phyloP scores from a whole-genome alignment of 495 filamentous ascomycete genomes.

The Aspergillus hancockii region DNA sequence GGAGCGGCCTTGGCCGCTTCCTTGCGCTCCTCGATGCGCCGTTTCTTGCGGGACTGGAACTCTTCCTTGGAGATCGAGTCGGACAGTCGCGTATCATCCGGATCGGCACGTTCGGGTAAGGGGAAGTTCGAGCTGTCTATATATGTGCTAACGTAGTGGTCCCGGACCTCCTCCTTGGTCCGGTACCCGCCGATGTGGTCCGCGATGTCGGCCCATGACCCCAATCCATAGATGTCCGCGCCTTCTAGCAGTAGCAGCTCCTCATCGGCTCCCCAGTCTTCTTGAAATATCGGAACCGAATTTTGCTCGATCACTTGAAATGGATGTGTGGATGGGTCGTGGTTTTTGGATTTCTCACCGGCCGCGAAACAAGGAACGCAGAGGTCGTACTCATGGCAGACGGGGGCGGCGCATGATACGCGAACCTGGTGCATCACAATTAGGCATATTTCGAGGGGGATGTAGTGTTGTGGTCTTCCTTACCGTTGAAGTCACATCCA shows the following conservation, averaged over 20 bases:
- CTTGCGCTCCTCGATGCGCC: constrained; percentile 88
- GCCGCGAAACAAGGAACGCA: constrained; percentile 93
- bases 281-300: constrained; percentile 91
- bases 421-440: constrained; percentile 67
- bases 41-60: constrained; percentile 92
- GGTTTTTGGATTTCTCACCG: constrained; percentile 72
- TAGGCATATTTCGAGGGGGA: background rate
- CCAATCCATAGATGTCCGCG: constrained; percentile 94
- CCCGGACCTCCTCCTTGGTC: constrained; percentile 88
- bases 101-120: constrained; percentile 79
- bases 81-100: constrained; percentile 72
- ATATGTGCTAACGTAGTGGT: constrained; percentile 90
- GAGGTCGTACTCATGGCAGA: constrained; percentile 92
- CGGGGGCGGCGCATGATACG: constrained; percentile 81
- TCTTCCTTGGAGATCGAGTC: constrained; percentile 83
- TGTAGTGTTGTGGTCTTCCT: constrained; percentile 26
- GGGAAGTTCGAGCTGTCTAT: constrained; percentile 82
- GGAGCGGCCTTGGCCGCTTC: constrained; percentile 83
- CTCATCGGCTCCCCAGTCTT: constrained; percentile 97
- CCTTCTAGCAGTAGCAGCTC: constrained; percentile 91
- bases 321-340: constrained; percentile 80
- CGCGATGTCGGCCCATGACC: constrained; percentile 96
- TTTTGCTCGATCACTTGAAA: constrained; percentile 97
- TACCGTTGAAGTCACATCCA: constrained; percentile 94
- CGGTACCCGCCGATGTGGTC: constrained; percentile 97